These are phyloP conservation scores for Zymoseptoria brevis DNA, from an alignment of 2,329 filamentous ascomycete species.

Conservation along the genomic window DNA sequence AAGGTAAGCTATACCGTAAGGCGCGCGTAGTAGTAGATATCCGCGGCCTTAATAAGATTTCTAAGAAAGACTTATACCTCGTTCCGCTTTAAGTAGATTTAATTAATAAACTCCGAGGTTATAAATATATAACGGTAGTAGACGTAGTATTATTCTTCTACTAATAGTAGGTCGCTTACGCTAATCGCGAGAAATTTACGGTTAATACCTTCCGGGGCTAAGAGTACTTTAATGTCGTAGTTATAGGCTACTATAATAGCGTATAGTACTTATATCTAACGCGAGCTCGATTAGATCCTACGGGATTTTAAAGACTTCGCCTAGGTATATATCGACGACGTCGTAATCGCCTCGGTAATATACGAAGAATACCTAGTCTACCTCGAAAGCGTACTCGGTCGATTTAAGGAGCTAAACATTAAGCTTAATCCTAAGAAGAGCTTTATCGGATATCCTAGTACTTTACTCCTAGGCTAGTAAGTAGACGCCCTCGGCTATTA, in stretches of 20 bases:
- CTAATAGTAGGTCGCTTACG: not conserved
- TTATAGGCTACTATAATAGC: constrained; percentile 1
- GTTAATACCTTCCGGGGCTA: not conserved
- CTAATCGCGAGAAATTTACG: constrained; percentile 2
- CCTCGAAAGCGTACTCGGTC: not conserved
- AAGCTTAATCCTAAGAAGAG: not conserved
- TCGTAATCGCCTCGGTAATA: not conserved
- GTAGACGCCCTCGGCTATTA: not conserved
- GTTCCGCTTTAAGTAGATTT: not conserved
- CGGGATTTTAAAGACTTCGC: not conserved
- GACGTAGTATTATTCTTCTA: constrained; percentile 1
- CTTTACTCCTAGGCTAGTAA: not conserved
- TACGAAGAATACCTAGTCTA: not conserved
- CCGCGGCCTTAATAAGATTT: not conserved
- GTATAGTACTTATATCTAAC: not conserved
- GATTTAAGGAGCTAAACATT: not conserved
- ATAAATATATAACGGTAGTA: not conserved
- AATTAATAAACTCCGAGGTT: not conserved
- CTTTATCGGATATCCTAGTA: not conserved
- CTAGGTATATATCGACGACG: not conserved
- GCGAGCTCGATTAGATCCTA: not conserved
- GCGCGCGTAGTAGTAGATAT: not conserved
- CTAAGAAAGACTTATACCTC: not conserved
- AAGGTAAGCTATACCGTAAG: not conserved
- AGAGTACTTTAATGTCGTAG: constrained; percentile 1